Evolutionary conservation across 371 early-diverging fungal species (phyloP).

Genomic region (Amoeboaphelidium protococcarum): DNA sequence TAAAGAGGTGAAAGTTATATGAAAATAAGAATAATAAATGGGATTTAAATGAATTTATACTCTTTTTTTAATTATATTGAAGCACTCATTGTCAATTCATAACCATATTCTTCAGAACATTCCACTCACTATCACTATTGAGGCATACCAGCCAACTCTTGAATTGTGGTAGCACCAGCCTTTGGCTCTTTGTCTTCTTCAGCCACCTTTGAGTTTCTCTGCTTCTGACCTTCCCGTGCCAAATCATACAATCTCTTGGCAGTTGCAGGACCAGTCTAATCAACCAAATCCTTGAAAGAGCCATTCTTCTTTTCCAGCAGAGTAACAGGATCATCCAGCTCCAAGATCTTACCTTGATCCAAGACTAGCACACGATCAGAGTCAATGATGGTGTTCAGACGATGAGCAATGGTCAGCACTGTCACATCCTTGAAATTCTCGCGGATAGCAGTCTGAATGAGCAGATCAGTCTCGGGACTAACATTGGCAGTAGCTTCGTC

Average conservation of each 20-base stretch:
- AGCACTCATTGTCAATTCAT: too few relatives aligned
- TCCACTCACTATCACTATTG: too few relatives aligned
- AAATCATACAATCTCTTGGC: slow-evolving; percentile 9
- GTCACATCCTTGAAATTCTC: slow-evolving; percentile 34
- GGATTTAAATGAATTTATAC: too few relatives aligned
- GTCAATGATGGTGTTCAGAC: slow-evolving; percentile 14
- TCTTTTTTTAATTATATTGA: too few relatives aligned
- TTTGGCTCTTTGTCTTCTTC: too few relatives aligned
- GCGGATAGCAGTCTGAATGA: slow-evolving; percentile 53
- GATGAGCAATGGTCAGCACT: slow-evolving; percentile 16
- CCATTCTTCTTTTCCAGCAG: slow-evolving; percentile 9
- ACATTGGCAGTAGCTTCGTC: slow-evolving; percentile 26
- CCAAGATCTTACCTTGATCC: slow-evolving; percentile 21
- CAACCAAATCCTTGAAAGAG: slow-evolving; percentile 13
- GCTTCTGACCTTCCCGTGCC: slow-evolving; percentile 8
- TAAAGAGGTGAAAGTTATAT: slow-evolving; percentile 14
- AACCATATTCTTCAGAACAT: too few relatives aligned
- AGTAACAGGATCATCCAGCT: slow-evolving; percentile 27
- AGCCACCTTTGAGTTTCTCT: too few relatives aligned
- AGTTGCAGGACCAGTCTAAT: slow-evolving; percentile 17
- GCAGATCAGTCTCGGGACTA: slow-evolving; percentile 32
- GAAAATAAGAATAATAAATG: too few relatives aligned
- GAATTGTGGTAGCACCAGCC: too few relatives aligned
- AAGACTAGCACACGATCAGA: slow-evolving; percentile 20
- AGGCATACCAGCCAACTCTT: too few relatives aligned